Evolutionary conservation across 2,329 filamentous ascomycete species (phyloP).

Genomic region (Cladophialophora chaetospira): DNA sequence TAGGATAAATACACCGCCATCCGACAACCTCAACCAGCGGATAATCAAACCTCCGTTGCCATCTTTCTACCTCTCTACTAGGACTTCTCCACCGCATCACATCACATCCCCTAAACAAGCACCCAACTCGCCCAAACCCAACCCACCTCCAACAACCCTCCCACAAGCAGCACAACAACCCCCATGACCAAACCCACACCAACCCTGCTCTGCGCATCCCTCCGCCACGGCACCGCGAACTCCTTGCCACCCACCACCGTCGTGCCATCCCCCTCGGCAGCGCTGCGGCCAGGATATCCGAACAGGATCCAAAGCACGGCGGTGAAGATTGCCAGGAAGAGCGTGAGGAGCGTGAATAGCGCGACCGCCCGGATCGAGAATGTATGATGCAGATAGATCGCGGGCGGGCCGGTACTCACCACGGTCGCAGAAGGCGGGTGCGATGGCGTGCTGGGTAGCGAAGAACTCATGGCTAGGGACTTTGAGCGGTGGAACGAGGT

Average conservation of each 20-base stretch:
- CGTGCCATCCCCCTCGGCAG: slow-evolving; percentile 17
- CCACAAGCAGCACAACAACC: slow-evolving; percentile 28
- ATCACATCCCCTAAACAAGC: slow-evolving; percentile 25
- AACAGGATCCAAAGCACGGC: slow-evolving; percentile 32
- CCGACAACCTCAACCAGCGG: no score
- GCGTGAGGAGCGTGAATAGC: slow-evolving; percentile 3
- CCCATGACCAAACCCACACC: slow-evolving; percentile 30
- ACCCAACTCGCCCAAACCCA: slow-evolving; percentile 32
- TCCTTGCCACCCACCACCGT: slow-evolving; percentile 8
- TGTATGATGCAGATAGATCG: slow-evolving; percentile 27
- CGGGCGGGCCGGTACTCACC: background rate
- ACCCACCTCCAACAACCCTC: slow-evolving; percentile 17
- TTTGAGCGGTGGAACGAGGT: background rate
- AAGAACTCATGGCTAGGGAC: background rate
- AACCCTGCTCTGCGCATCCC: slow-evolving; percentile 30
- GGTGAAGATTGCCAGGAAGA: slow-evolving; percentile 24
- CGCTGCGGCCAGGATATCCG: slow-evolving; percentile 29
- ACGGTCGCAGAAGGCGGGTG: background rate
- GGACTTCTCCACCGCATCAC: background rate
- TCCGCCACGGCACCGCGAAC: slow-evolving; percentile 23
- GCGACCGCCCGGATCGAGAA: slow-evolving; percentile 25
- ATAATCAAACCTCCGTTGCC: background rate
- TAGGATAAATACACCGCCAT: no score
- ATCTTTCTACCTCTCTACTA: background rate
- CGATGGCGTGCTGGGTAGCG: no score